phyloP scores from a whole-genome alignment of 1,284 basidiomycete genomes.

The Stygiomarasmius scandens region DNA sequence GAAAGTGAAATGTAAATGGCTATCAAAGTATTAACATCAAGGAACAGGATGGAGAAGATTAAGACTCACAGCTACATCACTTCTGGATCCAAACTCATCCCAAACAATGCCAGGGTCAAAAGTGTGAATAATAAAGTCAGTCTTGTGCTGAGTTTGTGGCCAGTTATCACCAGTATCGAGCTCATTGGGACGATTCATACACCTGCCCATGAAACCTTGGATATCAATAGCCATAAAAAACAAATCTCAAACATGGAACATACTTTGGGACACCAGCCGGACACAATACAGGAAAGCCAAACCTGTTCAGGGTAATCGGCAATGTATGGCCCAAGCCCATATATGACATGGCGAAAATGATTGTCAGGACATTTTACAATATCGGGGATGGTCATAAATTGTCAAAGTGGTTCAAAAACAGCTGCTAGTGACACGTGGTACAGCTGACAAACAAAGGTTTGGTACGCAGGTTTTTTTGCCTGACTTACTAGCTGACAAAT shows the following conservation, averaged over 20 bases:
- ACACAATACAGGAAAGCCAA: slow-evolving; percentile 14
- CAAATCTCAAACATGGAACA: neutral
- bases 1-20: slow-evolving; percentile 7
- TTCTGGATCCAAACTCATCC: slow-evolving; percentile 8
- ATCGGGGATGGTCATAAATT: slow-evolving; percentile 15
- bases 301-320: slow-evolving; percentile 22
- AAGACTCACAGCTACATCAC: slow-evolving; percentile 9
- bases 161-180: slow-evolving; percentile 6
- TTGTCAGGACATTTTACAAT: slow-evolving; percentile 16
- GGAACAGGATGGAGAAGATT: neutral
- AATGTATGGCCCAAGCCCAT: slow-evolving; percentile 18
- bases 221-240: neutral
- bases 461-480: slow-evolving; percentile 19
- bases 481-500: slow-evolving; percentile 2
- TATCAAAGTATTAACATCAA: neutral
- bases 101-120: slow-evolving; percentile 8
- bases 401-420: slow-evolving; percentile 11
- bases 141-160: neutral
- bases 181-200: slow-evolving; percentile 1
- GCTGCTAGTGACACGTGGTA: slow-evolving; percentile 15
- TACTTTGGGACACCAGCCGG: slow-evolving; percentile 21
- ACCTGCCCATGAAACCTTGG: slow-evolving; percentile 7
- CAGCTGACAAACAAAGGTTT: slow-evolving; percentile 18
- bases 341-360: slow-evolving; percentile 16
- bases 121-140: neutral